Conservation (phyloP, 2,329 filamentous ascomycete genomes). For the Paecilomyces formosus region DNA sequence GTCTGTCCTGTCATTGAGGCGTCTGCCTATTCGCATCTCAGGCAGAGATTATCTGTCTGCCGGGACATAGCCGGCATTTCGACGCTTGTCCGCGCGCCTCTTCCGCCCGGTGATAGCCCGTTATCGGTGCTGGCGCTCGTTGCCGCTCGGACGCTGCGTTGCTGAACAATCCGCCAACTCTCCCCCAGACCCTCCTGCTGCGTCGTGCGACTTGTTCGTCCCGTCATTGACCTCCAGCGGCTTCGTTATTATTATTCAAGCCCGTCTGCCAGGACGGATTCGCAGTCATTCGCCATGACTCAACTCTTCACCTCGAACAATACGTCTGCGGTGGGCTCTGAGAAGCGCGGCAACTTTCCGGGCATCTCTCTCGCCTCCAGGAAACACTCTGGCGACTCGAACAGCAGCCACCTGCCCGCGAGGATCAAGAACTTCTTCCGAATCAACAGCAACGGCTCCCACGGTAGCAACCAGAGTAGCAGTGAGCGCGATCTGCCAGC, state of each 20-base stretch:
- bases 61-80: background rate
- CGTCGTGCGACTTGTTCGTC: conserved; percentile 6
- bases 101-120: background rate
- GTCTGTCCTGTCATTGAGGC: conserved; percentile 12
- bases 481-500: conserved; percentile 27
- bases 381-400: conserved; percentile 35
- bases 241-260: background rate
- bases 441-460: conserved; percentile 48
- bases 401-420: conserved; percentile 46
- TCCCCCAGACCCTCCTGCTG: conserved; percentile 4
- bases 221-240: background rate
- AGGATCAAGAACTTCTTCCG: conserved; percentile 65
- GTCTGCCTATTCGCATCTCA: conserved; percentile 1
- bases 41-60: background rate
- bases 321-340: conserved; percentile 33
- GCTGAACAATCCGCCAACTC: conserved; percentile 4
- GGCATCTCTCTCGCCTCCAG: conserved; percentile 37
- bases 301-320: conserved; percentile 33
- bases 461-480: conserved; percentile 19
- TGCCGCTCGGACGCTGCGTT: conserved; percentile 1
- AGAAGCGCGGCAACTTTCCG: conserved; percentile 41
- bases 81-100: background rate
- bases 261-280: background rate
- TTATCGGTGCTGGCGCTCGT: background rate
- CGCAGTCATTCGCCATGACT: conserved; percentile 26